Percentiles rank a stretch among this genome's conserved stretches.
Conservation (phyloP, 2,329 filamentous ascomycete species). For the Fusarium keratoplasticum region DNA sequence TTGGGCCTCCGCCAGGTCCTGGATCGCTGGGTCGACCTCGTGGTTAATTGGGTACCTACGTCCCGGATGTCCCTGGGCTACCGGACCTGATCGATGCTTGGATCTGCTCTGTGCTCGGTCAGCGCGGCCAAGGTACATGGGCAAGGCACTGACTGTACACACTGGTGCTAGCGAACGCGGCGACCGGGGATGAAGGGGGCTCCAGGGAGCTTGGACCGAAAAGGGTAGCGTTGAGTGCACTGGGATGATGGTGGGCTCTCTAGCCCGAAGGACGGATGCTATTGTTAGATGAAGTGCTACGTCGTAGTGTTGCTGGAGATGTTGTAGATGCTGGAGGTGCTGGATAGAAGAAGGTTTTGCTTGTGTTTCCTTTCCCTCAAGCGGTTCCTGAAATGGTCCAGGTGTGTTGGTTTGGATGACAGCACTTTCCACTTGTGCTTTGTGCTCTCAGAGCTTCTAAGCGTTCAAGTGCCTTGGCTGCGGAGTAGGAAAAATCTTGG, state of each 20-base stretch:
- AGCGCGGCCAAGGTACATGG: slow-evolving; percentile 15
- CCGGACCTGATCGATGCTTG: slow-evolving; percentile 9
- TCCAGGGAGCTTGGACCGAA: slow-evolving; percentile 41
- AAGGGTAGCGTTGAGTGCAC: slow-evolving; percentile 21
- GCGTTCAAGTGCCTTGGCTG: background rate
- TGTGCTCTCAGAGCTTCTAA: background rate
- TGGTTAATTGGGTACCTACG: slow-evolving; percentile 29
- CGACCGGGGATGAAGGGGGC: slow-evolving; percentile 42
- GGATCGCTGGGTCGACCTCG: slow-evolving; percentile 35
- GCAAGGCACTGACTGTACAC: background rate
- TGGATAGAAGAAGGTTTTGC: background rate
- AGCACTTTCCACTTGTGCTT: background rate
- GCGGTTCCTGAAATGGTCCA: background rate
- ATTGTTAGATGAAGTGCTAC: slow-evolving; percentile 10
- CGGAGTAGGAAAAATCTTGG: background rate
- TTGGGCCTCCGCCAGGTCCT: slow-evolving; percentile 32
- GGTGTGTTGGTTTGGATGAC: background rate
- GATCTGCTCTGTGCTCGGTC: slow-evolving; percentile 33
- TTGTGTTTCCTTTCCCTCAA: background rate
- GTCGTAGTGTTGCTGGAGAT: background rate
- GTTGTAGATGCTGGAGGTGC: background rate
- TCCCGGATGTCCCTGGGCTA: slow-evolving; percentile 23
- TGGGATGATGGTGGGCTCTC: slow-evolving; percentile 20
- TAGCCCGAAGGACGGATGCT: slow-evolving; percentile 23
- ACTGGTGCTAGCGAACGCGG: slow-evolving; percentile 25